Evolutionary conservation across 352 stramenopile species (phyloP).

Genomic region (Phytophthora citrophthora): DNA sequence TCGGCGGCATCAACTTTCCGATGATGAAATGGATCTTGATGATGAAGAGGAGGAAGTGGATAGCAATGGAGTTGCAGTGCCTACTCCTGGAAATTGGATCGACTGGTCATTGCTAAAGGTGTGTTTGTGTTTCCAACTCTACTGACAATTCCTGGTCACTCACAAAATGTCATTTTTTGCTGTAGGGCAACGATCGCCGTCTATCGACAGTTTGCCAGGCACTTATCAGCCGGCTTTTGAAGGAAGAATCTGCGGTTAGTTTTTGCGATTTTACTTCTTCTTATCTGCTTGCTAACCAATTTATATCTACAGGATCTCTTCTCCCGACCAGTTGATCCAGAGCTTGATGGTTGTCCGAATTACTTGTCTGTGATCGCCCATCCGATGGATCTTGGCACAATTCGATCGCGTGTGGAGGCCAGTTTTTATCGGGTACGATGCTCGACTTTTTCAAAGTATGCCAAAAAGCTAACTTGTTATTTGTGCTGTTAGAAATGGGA

Average conservation of each 20-base stretch:
- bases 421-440: constrained; percentile 72
- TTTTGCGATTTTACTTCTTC: not conserved
- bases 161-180: not conserved
- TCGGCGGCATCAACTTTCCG: constrained; percentile 56
- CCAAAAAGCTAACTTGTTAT: constrained; percentile 20
- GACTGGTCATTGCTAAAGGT: constrained; percentile 73
- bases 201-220: constrained; percentile 69
- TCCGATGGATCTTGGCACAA: constrained; percentile 89
- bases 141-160: not conserved
- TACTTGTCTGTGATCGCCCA: constrained; percentile 85
- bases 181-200: constrained; percentile 34
- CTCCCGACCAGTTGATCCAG: constrained; percentile 81
- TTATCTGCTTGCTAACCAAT: constrained; percentile 7
- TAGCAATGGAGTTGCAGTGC: constrained; percentile 7
- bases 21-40: constrained; percentile 51
- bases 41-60: constrained; percentile 42
- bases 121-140: not conserved
- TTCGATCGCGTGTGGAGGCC: constrained; percentile 60
- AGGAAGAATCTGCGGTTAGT: constrained; percentile 78
- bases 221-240: constrained; percentile 66
- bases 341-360: constrained; percentile 82
- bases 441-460: not conserved
- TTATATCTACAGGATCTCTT: constrained; percentile 70
- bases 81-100: constrained; percentile 58
- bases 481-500: constrained; percentile 62